Conservation (phyloP, 2,329 filamentous ascomycete species). For the Falciphora oryzae region DNA sequence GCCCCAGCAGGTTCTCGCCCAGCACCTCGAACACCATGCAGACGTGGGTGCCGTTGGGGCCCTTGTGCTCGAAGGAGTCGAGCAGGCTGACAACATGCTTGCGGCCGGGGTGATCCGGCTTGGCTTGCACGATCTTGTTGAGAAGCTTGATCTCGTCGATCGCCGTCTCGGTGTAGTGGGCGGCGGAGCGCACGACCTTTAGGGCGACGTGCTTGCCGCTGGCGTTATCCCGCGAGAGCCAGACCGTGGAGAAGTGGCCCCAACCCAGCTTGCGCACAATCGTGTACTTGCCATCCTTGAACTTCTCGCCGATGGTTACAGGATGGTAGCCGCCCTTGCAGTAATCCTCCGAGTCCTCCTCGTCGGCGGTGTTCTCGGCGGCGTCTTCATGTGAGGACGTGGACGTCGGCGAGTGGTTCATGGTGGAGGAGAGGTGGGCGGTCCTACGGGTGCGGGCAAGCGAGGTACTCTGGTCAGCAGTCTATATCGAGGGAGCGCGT, state of each 20-base stretch:
- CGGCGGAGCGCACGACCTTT: constrained; percentile 95
- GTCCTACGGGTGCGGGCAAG: constrained; percentile 34
- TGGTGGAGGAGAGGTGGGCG: constrained; percentile 46
- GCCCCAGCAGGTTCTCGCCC: constrained; percentile 85
- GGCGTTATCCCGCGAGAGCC: constrained; percentile 73
- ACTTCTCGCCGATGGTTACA: constrained; percentile 88
- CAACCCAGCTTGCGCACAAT: constrained; percentile 94
- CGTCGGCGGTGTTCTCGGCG: constrained; percentile 89
- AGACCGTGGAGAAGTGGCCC: constrained; percentile 99
- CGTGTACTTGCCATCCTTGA: constrained; percentile 96
- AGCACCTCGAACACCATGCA: constrained; percentile 99
- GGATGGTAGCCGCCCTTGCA: constrained; percentile 99
- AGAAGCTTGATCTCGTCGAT: constrained; percentile 98
- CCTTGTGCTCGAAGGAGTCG: constrained; percentile 96
- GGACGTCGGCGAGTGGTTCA: constrained; percentile 70
- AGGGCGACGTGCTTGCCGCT: constrained; percentile 92
- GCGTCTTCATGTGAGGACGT: constrained; percentile 75
- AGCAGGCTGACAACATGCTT: constrained; percentile 93
- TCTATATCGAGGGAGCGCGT: background rate
- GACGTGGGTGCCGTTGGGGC: constrained; percentile 91
- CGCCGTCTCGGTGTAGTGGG: constrained; percentile 97
- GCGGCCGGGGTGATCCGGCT: constrained; percentile 87
- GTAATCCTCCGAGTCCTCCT: constrained; percentile 98
- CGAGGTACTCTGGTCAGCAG: background rate
- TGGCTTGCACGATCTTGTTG: constrained; percentile 93